phyloP scores from a whole-genome alignment of 2,329 filamentous ascomycete genomes.

The Xylariaceae sp. region DNA sequence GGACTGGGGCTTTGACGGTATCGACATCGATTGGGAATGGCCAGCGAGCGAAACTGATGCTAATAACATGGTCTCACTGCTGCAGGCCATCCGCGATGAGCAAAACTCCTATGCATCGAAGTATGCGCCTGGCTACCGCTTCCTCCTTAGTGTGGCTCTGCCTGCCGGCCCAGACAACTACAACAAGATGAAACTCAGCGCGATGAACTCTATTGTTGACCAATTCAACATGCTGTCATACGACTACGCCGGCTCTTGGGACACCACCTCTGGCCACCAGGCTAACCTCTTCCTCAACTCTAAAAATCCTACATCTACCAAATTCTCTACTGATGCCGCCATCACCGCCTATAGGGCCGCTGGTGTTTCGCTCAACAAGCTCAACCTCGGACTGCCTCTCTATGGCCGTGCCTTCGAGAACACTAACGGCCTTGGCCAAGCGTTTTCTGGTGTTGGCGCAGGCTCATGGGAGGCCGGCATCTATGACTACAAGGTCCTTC shows the following conservation, averaged over 20 bases:
- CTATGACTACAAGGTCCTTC: conserved; percentile 83
- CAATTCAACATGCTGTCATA: conserved; percentile 74
- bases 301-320: conserved; percentile 64
- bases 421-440: conserved; percentile 69
- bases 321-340: conserved; percentile 72
- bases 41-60: conserved; percentile 49
- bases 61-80: conserved; percentile 52
- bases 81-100: conserved; percentile 52
- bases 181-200: conserved; percentile 52
- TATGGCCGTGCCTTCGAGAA: conserved; percentile 75
- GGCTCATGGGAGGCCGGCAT: conserved; percentile 77
- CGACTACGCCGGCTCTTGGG: conserved; percentile 76
- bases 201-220: conserved; percentile 57
- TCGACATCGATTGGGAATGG: conserved; percentile 52
- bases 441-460: conserved; percentile 68
- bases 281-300: conserved; percentile 71
- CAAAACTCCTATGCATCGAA: conserved; percentile 56
- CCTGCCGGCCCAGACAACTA: conserved; percentile 58
- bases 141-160: conserved; percentile 60
- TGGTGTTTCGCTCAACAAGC: conserved; percentile 69
- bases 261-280: conserved; percentile 67
- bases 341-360: conserved; percentile 69
- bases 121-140: conserved; percentile 56
- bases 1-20: conserved; percentile 68
- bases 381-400: conserved; percentile 80